Evolutionary conservation across 2,329 filamentous ascomycete species (phyloP), one percentile per base, ranked within the genome.

Genomic region (Aaosphaeria pasadenensis): DNA sequence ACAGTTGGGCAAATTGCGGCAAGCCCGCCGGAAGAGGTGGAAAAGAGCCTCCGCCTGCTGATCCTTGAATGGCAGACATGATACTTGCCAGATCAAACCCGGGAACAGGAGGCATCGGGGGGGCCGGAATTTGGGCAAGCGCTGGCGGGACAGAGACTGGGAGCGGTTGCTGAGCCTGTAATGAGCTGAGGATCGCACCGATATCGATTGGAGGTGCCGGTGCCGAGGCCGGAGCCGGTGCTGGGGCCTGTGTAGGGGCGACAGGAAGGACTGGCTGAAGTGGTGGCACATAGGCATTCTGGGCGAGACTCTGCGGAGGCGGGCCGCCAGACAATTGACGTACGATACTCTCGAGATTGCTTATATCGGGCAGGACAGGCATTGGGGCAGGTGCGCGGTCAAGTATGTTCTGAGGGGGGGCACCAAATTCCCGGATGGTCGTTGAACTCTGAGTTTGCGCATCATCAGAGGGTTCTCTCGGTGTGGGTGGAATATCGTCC

Each of bases 401-500:
- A 17, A 64, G 36, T 17, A 63, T 56, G 30, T 45, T 48, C 1
- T 68, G 59, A 5, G 61, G 55, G 11, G 72, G 69, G 9, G 56
- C 31, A 3, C 74, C 75, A 49, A 78, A 76, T 5, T 64, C 52
- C 24, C 62, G 67, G 5, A 66, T 54, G 3, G 47, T 39, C 5
- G 47, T 55, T 6, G 49, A 46, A 7, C 67, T 64, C 39, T 63
- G 58, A 42, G 57, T 61, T 53, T 61, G 60, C 32, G 70, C 62
- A 46, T 77, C 69, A 2, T 62, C 45, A 11, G 74, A 75, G 33
- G 71, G 72, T 55, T 78, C 76, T 30, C 70, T 66, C 1, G 76
- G 76, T 47, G 69, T 72, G 0, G 73, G 58, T 7, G 76, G 76
- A 44, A 78, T 76, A 46, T 78, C 75, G 30, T 64, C 68, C 6